Evolutionary conservation across 208 protist genomes (phyloP).

Genomic region (Acanthamoeba divionensis): DNA sequence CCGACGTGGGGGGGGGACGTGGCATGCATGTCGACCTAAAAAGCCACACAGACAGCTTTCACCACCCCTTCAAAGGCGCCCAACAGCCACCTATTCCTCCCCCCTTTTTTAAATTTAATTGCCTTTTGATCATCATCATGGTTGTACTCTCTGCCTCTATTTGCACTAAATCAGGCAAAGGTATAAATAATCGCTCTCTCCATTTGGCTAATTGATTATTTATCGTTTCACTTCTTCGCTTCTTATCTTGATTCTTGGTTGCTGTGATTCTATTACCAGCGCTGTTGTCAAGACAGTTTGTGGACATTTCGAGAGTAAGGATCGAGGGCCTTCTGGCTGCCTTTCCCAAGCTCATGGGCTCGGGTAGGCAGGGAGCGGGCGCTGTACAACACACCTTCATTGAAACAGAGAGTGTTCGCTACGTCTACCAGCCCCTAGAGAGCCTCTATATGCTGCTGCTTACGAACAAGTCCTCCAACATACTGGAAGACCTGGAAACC

Average conservation of each 20-base stretch:
- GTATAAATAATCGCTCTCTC: background rate
- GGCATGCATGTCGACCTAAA: too few relatives aligned
- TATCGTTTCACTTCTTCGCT: background rate
- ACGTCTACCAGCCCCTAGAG: constrained; percentile 97
- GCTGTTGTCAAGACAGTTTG: constrained; percentile 93
- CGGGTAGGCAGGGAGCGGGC: constrained; percentile 57
- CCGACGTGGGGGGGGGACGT: too few relatives aligned
- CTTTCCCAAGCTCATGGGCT: constrained; percentile 92
- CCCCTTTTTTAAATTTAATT: background rate
- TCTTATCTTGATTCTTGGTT: background rate
- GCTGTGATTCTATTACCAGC: constrained; percentile 68
- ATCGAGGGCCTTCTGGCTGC: constrained; percentile 95
- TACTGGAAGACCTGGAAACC: constrained; percentile 96
- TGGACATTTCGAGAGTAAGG: constrained; percentile 92
- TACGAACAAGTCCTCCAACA: constrained; percentile 94
- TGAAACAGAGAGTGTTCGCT: constrained; percentile 91
- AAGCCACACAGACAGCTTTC: background rate
- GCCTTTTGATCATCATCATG: background rate
- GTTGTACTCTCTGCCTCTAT: background rate
- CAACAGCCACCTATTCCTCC: background rate
- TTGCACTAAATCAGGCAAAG: constrained; percentile 24
- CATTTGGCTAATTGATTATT: background rate
- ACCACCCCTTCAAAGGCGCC: background rate
- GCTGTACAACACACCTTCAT: constrained; percentile 93
- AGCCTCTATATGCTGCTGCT: constrained; percentile 89